Percentiles rank a stretch among this genome's conserved stretches.
Evolutionary conservation across 352 stramenopile genomes (phyloP).

Genomic region (Peronospora destructor): DNA sequence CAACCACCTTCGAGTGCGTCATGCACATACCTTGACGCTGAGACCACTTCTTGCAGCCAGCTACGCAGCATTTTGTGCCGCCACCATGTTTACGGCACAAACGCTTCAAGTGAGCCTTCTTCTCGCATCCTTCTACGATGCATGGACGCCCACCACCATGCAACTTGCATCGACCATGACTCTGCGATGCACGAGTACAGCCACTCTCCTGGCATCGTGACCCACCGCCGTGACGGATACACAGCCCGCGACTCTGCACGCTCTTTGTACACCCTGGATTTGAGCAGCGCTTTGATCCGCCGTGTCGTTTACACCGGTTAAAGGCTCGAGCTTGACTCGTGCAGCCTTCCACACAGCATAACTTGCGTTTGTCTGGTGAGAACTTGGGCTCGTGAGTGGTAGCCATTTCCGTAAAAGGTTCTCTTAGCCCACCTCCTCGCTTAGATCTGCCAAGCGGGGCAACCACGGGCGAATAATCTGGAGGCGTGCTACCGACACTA

Average conservation of each 20-base stretch:
- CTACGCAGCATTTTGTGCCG: slow-evolving; percentile 61
- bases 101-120: slow-evolving; percentile 77
- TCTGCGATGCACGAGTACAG: slow-evolving; percentile 55
- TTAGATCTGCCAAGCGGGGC: slow-evolving; percentile 8
- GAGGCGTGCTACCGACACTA: slow-evolving; percentile 2
- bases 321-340: slow-evolving; percentile 76
- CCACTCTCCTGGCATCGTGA: slow-evolving; percentile 63
- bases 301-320: slow-evolving; percentile 81
- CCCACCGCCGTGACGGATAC: slow-evolving; percentile 64
- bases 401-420: slow-evolving; percentile 21
- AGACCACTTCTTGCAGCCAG: slow-evolving; percentile 75
- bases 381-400: slow-evolving; percentile 37
- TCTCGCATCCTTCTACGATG: slow-evolving; percentile 63
- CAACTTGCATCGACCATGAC: slow-evolving; percentile 63
- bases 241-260: slow-evolving; percentile 64
- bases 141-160: slow-evolving; percentile 48
- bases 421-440: slow-evolving; percentile 11
- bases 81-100: slow-evolving; percentile 80
- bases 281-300: slow-evolving; percentile 78
- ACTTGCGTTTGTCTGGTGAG: slow-evolving; percentile 60
- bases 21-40: slow-evolving; percentile 82
- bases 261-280: slow-evolving; percentile 67
- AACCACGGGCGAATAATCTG: background rate
- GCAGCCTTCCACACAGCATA: slow-evolving; percentile 69
- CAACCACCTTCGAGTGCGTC: slow-evolving; percentile 60